phyloP scores from a whole-genome alignment of 1,139 yeast species.

The Torulaspora globosa region DNA sequence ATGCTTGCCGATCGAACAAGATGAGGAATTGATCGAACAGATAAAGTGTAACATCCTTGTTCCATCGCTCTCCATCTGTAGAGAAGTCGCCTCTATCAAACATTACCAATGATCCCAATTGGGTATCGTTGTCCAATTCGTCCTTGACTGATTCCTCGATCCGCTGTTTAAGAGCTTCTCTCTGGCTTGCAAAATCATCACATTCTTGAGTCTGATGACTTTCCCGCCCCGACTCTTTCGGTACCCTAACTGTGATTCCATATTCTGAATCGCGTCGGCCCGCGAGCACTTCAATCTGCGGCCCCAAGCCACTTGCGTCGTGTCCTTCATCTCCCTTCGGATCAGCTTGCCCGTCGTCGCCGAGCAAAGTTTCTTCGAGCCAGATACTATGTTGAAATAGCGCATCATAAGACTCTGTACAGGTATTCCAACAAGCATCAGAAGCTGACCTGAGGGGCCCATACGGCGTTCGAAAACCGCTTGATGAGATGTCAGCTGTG shows the following conservation, averaged over 20 bases:
- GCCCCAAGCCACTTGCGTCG: background rate
- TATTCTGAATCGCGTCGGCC: background rate
- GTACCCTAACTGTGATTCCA: slow-evolving; percentile 3
- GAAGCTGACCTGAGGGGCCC: slow-evolving; percentile 4
- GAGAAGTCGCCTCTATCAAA: slow-evolving; percentile 24
- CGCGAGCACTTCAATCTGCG: slow-evolving; percentile 3
- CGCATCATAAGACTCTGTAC: slow-evolving; percentile 2
- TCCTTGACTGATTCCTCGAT: slow-evolving; percentile 8
- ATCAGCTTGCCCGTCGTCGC: background rate
- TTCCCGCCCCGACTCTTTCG: background rate
- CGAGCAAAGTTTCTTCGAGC: slow-evolving; percentile 1
- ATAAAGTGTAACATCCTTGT: slow-evolving; percentile 14
- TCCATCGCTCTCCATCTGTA: slow-evolving; percentile 31
- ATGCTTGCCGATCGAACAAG: slow-evolving; percentile 21
- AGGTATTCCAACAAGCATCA: slow-evolving; percentile 1
- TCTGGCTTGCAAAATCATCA: background rate
- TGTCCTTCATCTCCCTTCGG: background rate
- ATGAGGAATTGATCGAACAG: slow-evolving; percentile 20
- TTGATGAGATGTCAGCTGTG: slow-evolving; percentile 30
- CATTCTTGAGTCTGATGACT: background rate
- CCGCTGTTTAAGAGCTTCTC: slow-evolving; percentile 3
- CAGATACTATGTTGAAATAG: background rate
- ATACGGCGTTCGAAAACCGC: slow-evolving; percentile 27
- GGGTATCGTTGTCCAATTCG: slow-evolving; percentile 8
- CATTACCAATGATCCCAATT: slow-evolving; percentile 15